phyloP scores from a whole-genome alignment of 2,329 filamentous ascomycete genomes.

The Ceratocystiopsis brevicomis region DNA sequence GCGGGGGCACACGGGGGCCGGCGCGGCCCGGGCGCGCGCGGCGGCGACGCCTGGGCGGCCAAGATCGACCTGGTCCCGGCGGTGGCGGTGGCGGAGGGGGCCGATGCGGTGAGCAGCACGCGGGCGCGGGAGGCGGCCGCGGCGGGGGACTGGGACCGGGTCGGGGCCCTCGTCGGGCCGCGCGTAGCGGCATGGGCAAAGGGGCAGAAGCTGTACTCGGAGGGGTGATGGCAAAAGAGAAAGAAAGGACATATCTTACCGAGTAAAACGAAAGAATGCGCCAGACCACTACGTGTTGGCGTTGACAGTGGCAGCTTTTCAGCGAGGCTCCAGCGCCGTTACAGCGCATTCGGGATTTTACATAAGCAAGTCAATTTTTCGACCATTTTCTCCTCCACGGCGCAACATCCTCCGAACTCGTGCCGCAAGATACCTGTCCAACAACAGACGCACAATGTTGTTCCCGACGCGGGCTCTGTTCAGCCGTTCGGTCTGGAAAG shows the following conservation, averaged over 20 bases:
- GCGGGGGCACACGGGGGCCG: too few relatives aligned
- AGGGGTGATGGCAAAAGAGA: not conserved
- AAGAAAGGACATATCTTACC: too few relatives aligned
- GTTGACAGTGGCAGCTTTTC: too few relatives aligned
- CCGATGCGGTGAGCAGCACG: slow-evolving; percentile 36
- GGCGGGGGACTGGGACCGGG: slow-evolving; percentile 23
- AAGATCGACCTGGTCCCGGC: slow-evolving; percentile 41
- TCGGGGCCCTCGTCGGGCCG: slow-evolving; percentile 35
- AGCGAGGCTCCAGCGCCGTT: too few relatives aligned
- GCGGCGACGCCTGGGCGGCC: slow-evolving; percentile 33
- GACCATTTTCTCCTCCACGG: too few relatives aligned
- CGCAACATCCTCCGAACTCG: too few relatives aligned
- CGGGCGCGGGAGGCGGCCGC: slow-evolving; percentile 39
- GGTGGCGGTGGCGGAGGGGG: slow-evolving; percentile 20
- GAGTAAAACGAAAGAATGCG: not conserved
- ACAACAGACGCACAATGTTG: slow-evolving; percentile 21
- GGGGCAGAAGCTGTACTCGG: slow-evolving; percentile 32
- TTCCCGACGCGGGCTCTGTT: slow-evolving; percentile 47
- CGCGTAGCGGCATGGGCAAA: slow-evolving; percentile 40
- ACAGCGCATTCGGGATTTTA: too few relatives aligned
- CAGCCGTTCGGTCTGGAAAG: slow-evolving; percentile 77
- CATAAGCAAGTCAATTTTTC: too few relatives aligned
- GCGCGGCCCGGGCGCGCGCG: slow-evolving; percentile 23
- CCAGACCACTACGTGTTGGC: not conserved
- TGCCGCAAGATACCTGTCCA: too few relatives aligned